Base-by-base conservation (phyloP, 2,329 filamentous ascomycete species). In the Cyphellophora attinorum region DNA sequence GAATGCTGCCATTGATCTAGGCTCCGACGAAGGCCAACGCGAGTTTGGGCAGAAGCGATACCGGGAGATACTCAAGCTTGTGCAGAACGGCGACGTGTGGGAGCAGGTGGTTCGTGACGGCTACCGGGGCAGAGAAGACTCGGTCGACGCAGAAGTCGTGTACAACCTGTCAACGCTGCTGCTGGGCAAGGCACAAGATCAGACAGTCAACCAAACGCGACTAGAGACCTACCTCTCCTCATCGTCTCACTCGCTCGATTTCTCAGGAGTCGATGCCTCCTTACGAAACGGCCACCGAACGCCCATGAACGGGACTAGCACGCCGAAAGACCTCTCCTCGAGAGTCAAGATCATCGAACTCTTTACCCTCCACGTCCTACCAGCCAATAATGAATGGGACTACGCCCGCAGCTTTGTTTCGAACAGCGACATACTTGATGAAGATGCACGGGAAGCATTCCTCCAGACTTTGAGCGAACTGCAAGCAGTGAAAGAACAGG, bases 311-410 rank as follows among this genome's bases (percentile, higher is more conserved):
- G 85, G 84, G 39, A 79, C 85, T 27, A 79, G 85, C 53, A 93
- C 85, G 0, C 85, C 85, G 0, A 77, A 84, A 42, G 85, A 93
- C 53, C 73, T 94, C 21, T 80, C 83, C 47, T 79, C 85, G 4
- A 74, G 86, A 29, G 79, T 95, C 44, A 93, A 93, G 63, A 83
- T 98, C 27, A 74, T 98, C 33, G 91, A 98, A 61, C 70, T 98
- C 6, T 98, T 95, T 58, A 93, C 86, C 1, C 71, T 98, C 4
- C 91, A 98, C 54, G 85, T 96, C 5, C 74, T 98, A n/a, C 78
- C 89, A 4, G 74, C 85, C 34, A 96, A 95, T 49, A 79, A 85
- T 37, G 86, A 96, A 61, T 98, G 91, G 91, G 85, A 94, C 39
- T 95, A 95, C 51, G 85, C 91, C 3, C 75, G 77, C 40, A 84